Evolutionary conservation across 176 grass and related monocot species (phyloP).

Genomic region (Cenchrus fungigraminus): DNA sequence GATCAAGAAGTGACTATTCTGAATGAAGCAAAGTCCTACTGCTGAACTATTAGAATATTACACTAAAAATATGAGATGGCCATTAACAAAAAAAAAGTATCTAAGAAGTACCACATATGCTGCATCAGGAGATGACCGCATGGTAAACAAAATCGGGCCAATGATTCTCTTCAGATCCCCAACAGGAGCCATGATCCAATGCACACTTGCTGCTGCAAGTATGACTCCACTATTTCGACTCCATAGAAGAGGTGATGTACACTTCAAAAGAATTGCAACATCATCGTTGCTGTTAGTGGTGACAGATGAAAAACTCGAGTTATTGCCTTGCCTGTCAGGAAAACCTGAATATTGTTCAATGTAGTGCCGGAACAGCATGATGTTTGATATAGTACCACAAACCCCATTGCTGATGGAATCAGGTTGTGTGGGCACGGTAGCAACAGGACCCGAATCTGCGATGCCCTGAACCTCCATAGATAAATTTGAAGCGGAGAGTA

Average conservation of each 20-base stretch:
- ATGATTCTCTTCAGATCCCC: constrained; percentile 66
- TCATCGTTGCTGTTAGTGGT: constrained; percentile 70
- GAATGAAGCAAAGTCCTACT: background rate
- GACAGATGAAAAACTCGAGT: constrained; percentile 25
- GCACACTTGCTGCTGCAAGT: constrained; percentile 86
- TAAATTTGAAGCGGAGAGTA: constrained; percentile 46
- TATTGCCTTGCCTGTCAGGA: constrained; percentile 26
- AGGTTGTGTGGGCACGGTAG: constrained; percentile 20
- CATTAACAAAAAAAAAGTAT: background rate
- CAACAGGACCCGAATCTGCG: constrained; percentile 34
- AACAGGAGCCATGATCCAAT: constrained; percentile 83
- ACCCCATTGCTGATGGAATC: constrained; percentile 7
- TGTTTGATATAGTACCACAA: constrained; percentile 49
- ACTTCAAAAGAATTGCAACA: constrained; percentile 75
- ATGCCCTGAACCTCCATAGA: constrained; percentile 16
- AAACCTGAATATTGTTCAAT: constrained; percentile 55
- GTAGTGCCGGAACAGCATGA: constrained; percentile 62
- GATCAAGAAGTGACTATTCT: constrained; percentile 6
- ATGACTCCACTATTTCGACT: constrained; percentile 89
- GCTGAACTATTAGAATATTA: background rate
- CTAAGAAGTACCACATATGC: constrained; percentile 79
- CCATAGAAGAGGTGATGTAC: constrained; percentile 87
- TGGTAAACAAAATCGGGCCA: constrained; percentile 78
- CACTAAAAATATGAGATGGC: background rate
- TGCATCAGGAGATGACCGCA: constrained; percentile 72